Conservation (phyloP, 2,329 filamentous ascomycete genomes). For the Fusarium incarnatum region DNA sequence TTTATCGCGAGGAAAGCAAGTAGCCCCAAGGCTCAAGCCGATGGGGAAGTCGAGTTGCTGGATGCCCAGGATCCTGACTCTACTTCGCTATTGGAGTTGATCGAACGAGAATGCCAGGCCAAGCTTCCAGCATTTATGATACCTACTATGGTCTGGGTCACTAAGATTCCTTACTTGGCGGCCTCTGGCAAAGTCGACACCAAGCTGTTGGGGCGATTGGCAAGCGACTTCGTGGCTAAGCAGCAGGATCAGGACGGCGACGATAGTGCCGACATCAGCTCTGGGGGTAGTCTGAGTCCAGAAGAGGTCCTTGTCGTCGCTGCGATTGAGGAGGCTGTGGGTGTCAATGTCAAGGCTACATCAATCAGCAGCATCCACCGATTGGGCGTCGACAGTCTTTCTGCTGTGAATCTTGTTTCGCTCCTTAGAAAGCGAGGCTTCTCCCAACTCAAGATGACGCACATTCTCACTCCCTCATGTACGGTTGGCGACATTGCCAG, state of each 20-base stretch:
- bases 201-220: slow-evolving; percentile 9
- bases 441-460: slow-evolving; percentile 4
- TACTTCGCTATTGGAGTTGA: not conserved
- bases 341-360: not conserved
- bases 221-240: not conserved
- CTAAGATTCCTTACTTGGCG: slow-evolving; percentile 21
- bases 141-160: slow-evolving; percentile 8
- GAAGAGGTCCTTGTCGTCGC: not conserved
- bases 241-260: not conserved
- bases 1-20: not conserved
- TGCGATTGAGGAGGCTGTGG: slow-evolving; percentile 2
- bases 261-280: rapidly evolving
- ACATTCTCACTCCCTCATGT: not conserved
- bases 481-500: not conserved
- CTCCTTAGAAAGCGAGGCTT: slow-evolving; percentile 5
- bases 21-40: not conserved
- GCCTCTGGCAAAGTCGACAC: slow-evolving; percentile 30
- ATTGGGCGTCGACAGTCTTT: slow-evolving; percentile 24
- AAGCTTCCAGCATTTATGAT: slow-evolving; percentile 28
- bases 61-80: not conserved
- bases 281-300: not conserved
- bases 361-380: slow-evolving; percentile 6
- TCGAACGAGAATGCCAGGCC: slow-evolving; percentile 6
- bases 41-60: not conserved
- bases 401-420: slow-evolving; percentile 18